phyloP scores from a whole-genome alignment of 202 grass and related monocot genomes.

The Miscanthus sacchariflorus region DNA sequence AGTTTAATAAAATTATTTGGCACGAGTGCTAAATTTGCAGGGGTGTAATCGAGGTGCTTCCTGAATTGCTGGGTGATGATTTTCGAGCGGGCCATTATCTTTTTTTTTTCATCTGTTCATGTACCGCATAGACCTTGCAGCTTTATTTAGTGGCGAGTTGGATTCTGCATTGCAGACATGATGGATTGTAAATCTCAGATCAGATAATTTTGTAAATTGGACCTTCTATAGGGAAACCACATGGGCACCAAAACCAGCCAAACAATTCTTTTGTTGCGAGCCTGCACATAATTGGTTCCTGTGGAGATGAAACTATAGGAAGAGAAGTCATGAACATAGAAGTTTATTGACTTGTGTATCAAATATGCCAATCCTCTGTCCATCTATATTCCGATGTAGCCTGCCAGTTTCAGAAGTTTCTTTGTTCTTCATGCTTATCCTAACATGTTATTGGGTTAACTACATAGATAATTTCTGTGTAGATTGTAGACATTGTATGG shows the following conservation, averaged over 20 bases:
- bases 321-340: slow-evolving; percentile 31
- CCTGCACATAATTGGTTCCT: not conserved
- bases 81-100: not conserved
- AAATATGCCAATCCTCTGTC: not conserved
- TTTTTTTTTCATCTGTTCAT: not conserved
- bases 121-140: not conserved
- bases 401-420: not conserved
- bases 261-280: not conserved
- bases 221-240: not conserved
- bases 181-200: not conserved
- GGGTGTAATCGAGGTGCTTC: not conserved
- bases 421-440: slow-evolving; percentile 10
- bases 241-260: slow-evolving; percentile 17
- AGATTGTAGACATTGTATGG: slow-evolving; percentile 12
- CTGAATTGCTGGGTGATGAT: not conserved
- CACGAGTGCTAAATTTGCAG: not conserved
- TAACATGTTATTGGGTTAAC: slow-evolving; percentile 34
- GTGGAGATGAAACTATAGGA: slow-evolving; percentile 22
- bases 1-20: not conserved
- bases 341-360: not conserved
- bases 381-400: not conserved
- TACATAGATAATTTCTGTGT: slow-evolving; percentile 1
- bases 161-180: slow-evolving; percentile 18
- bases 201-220: slow-evolving; percentile 1
- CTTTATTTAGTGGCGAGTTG: not conserved